Evolutionary conservation across 2,329 filamentous ascomycete species (phyloP).

Genomic region (Cladosporium phlei): DNA sequence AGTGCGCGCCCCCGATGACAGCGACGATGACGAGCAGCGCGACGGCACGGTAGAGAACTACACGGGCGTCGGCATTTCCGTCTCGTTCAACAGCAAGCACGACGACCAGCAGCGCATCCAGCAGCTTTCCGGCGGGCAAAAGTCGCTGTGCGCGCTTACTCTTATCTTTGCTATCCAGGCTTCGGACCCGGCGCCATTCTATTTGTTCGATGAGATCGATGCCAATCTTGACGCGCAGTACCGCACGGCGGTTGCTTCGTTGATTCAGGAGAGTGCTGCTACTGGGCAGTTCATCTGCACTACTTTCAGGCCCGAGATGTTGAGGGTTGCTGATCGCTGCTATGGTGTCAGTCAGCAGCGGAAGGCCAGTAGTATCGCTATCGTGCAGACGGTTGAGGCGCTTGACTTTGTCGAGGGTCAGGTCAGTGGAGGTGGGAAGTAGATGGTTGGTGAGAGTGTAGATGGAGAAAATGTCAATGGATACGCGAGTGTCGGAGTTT

Average conservation of each 20-base stretch:
- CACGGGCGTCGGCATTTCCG: constrained; percentile 89
- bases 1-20: constrained; percentile 48
- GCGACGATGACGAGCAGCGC: constrained; percentile 46
- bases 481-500: background rate
- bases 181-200: constrained; percentile 95
- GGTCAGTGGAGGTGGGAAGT: constrained; percentile 35
- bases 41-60: constrained; percentile 76
- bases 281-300: constrained; percentile 91
- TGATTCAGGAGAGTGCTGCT: constrained; percentile 59
- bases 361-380: constrained; percentile 92
- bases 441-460: background rate
- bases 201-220: constrained; percentile 98
- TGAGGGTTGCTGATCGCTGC: constrained; percentile 92
- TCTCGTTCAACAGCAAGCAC: constrained; percentile 97
- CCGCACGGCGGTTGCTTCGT: constrained; percentile 86
- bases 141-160: constrained; percentile 90
- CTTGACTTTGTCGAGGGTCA: constrained; percentile 93
- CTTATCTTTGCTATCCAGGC: constrained; percentile 98
- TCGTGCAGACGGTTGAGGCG: constrained; percentile 80
- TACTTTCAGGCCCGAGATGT: constrained; percentile 94
- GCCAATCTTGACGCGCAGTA: constrained; percentile 98
- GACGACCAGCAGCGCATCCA: constrained; percentile 98
- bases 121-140: constrained; percentile 93
- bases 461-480: no score
- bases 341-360: constrained; percentile 90